Evolutionary conservation across 179 eudicot genomes (phyloP).

Genomic region (Spinacia oleracea): DNA sequence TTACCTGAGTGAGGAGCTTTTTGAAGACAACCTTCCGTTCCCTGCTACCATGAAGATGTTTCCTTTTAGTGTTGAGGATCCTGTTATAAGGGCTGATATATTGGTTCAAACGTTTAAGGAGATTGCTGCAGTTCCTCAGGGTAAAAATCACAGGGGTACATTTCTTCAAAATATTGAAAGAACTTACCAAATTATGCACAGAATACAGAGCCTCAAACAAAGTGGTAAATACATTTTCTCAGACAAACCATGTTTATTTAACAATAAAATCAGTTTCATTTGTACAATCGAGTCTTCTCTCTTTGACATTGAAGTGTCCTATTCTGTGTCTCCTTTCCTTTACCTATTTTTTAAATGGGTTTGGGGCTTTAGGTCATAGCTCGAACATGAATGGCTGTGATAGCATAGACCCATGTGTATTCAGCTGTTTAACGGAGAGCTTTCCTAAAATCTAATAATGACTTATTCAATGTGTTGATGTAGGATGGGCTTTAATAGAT

Average conservation of each 20-base stretch:
- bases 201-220: conserved; percentile 57
- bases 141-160: conserved; percentile 47
- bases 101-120: conserved; percentile 79
- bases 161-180: conserved; percentile 73
- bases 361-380: background rate
- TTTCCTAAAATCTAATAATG: conserved; percentile 4
- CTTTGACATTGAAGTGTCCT: background rate
- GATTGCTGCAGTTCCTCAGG: conserved; percentile 55
- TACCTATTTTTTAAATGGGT: background rate
- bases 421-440: background rate
- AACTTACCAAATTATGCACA: conserved; percentile 48
- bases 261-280: background rate
- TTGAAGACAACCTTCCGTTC: conserved; percentile 46
- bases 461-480: conserved; percentile 22
- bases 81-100: conserved; percentile 82
- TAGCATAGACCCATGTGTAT: background rate
- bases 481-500: conserved; percentile 83
- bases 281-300: background rate
- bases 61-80: conserved; percentile 92
- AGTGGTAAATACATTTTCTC: conserved; percentile 50
- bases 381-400: background rate
- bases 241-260: background rate
- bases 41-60: conserved; percentile 76
- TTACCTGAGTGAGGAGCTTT: conserved; percentile 69
- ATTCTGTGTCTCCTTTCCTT: background rate